Evolutionary conservation across 176 grass and related monocot genomes (phyloP).

Genomic region (Triticum urartu): DNA sequence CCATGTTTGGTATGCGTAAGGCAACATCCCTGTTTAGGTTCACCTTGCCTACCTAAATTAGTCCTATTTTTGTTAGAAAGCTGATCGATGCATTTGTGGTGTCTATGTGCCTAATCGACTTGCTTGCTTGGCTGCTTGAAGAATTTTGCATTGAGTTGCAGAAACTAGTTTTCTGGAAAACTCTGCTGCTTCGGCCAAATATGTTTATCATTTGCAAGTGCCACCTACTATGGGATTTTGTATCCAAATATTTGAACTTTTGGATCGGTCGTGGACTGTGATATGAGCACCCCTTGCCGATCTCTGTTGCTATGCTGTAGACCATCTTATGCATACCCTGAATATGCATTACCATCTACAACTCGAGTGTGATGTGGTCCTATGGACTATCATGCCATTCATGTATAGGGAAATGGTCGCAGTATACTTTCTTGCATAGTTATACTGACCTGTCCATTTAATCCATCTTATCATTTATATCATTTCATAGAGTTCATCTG

Average conservation of each 20-base stretch:
- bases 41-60: constrained; percentile 7
- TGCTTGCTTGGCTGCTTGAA: neutral
- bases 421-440: neutral
- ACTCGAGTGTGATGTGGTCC: neutral
- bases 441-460: neutral
- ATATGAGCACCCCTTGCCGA: neutral
- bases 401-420: neutral
- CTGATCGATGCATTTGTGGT: neutral
- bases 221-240: neutral
- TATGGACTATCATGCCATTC: neutral
- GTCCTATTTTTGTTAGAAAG: neutral
- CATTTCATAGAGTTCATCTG: constrained; percentile 20
- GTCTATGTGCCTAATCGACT: neutral
- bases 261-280: neutral
- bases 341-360: neutral
- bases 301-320: neutral
- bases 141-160: neutral
- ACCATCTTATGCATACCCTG: neutral
- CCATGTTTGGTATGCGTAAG: neutral
- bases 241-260: neutral
- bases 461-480: neutral
- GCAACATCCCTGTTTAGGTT: neutral
- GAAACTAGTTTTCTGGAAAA: neutral
- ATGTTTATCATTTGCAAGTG: neutral
- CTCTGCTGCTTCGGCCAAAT: neutral